phyloP scores from a whole-genome alignment of 257 asterid species.

The Henckelia pumila region DNA sequence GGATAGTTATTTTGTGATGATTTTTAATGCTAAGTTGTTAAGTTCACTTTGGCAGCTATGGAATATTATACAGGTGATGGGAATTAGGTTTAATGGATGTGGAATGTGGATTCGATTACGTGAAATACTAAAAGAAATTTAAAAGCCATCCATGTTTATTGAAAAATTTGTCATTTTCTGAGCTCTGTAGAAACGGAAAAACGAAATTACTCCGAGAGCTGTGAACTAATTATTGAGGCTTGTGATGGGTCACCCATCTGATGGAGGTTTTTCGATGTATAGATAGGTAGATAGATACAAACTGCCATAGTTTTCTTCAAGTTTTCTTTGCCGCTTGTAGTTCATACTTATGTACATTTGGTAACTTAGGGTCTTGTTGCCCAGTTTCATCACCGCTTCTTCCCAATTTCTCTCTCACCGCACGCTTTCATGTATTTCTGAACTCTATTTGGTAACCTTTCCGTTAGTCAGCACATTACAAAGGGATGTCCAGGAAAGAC shows the following conservation, averaged over 20 bases:
- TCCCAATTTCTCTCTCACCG: not conserved
- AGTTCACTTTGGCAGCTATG: not conserved
- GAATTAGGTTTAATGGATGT: not conserved
- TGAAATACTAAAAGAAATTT: not conserved
- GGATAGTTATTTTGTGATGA: not conserved
- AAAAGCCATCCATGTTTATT: not conserved
- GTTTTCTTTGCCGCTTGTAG: not conserved
- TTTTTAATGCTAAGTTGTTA: not conserved
- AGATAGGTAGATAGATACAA: not conserved
- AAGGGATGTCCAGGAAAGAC: constrained; percentile 54
- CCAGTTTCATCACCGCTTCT: not conserved
- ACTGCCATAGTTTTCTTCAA: not conserved
- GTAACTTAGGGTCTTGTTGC: constrained; percentile 10
- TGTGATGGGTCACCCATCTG: not conserved
- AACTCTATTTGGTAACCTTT: constrained; percentile 12
- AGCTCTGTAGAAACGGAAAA: not conserved
- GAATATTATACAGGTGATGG: not conserved
- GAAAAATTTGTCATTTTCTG: not conserved
- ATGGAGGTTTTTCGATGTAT: not conserved
- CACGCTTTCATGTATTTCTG: constrained; percentile 11
- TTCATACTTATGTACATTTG: constrained; percentile 5
- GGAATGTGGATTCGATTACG: not conserved
- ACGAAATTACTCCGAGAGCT: not conserved
- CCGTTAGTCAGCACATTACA: constrained; percentile 52
- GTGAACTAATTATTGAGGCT: not conserved